Conservation (phyloP, 495 filamentous ascomycete genomes). For the Neurospora tetrasperma region DNA sequence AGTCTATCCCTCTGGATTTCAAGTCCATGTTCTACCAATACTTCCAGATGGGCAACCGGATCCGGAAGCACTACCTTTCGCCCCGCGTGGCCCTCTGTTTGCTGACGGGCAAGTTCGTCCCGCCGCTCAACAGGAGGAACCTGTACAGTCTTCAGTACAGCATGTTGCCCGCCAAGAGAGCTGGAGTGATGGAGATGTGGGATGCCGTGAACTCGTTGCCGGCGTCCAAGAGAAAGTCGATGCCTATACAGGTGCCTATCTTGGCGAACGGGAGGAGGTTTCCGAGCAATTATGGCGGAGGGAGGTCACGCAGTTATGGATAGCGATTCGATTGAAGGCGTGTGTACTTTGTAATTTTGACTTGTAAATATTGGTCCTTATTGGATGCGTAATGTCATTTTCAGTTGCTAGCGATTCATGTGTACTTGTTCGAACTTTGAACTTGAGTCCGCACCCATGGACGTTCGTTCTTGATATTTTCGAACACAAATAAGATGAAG, state of each 20-base stretch:
- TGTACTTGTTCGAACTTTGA: not conserved
- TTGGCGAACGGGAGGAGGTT: slow-evolving; percentile 18
- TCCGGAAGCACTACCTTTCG: slow-evolving; percentile 90
- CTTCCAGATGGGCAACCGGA: slow-evolving; percentile 83
- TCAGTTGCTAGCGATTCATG: not conserved
- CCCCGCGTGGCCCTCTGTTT: slow-evolving; percentile 80
- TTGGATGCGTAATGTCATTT: not conserved
- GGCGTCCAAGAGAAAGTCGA: slow-evolving; percentile 26
- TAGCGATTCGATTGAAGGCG: slow-evolving; percentile 2
- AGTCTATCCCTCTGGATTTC: slow-evolving; percentile 87
- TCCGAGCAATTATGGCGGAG: slow-evolving; percentile 14
- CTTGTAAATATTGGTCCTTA: not conserved
- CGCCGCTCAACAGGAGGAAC: slow-evolving; percentile 86
- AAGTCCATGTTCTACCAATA: slow-evolving; percentile 93
- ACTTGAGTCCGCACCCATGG: too few species aligned
- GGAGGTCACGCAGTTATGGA: slow-evolving; percentile 18
- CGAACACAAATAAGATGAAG: too few species aligned
- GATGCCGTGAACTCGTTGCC: slow-evolving; percentile 50
- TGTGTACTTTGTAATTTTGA: not conserved
- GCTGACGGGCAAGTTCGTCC: slow-evolving; percentile 77
- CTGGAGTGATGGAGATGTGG: slow-evolving; percentile 81
- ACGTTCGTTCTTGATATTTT: too few species aligned
- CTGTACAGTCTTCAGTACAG: slow-evolving; percentile 97
- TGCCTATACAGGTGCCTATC: slow-evolving; percentile 14
- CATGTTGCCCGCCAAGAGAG: slow-evolving; percentile 81